phyloP scores from a whole-genome alignment of 2,329 filamentous ascomycete species.

The Endocalyx cinctus region DNA sequence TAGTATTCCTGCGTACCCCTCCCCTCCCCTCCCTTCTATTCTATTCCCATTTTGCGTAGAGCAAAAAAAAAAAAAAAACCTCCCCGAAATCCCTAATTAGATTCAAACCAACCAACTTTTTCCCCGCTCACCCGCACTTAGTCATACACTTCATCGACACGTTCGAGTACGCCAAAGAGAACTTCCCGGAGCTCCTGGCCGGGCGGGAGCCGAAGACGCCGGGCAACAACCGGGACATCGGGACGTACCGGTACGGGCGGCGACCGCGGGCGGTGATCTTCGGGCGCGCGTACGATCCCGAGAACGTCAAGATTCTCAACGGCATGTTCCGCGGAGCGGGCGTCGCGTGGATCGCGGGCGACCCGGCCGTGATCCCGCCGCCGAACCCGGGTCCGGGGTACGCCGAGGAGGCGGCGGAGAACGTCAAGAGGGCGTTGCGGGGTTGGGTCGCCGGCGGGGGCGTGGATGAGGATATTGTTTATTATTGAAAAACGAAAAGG shows the following conservation, averaged over 20 bases:
- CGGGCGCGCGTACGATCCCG: conserved; percentile 17
- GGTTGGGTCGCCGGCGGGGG: conserved; percentile 14
- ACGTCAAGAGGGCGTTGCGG: conserved; percentile 11
- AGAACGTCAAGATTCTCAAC: conserved; percentile 13
- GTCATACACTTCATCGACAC: conserved; percentile 9
- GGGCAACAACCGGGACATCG: conserved; percentile 17
- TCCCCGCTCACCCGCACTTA: too few species aligned
- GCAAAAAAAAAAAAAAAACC: too few species aligned
- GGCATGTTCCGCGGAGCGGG: conserved; percentile 4
- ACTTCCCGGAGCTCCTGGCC: conserved; percentile 7
- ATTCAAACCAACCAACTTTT: too few species aligned
- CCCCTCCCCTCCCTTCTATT: too few species aligned
- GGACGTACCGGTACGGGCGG: conserved; percentile 20
- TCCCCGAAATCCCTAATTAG: too few species aligned
- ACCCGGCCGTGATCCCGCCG: conserved; percentile 6
- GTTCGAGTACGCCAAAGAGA: conserved; percentile 2
- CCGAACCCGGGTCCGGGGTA: conserved; percentile 8
- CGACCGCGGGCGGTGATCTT: conserved; percentile 22
- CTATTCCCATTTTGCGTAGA: too few species aligned
- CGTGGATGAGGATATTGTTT: conserved; percentile 10
- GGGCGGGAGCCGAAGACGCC: conserved; percentile 17
- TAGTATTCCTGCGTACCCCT: too few species aligned
- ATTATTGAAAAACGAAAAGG: too few species aligned
- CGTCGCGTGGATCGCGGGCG: conserved; percentile 9
- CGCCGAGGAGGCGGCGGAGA: conserved; percentile 12